Evolutionary conservation across 2,329 filamentous ascomycete genomes (phyloP).

Genomic region (Blastomyces parvus): DNA sequence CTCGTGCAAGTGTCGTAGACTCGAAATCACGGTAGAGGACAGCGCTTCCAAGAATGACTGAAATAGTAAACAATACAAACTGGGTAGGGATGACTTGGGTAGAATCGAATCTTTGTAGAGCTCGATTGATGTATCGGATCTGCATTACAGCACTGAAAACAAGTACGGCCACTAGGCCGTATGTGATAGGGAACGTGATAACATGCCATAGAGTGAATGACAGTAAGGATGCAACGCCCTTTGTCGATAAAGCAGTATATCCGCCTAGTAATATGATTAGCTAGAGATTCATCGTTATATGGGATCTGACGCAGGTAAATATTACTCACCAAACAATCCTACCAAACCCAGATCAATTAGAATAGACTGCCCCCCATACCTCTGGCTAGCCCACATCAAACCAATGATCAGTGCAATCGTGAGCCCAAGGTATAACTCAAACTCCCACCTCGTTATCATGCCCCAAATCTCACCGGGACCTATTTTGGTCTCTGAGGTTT

Average conservation of each 20-base stretch:
- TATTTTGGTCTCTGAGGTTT: constrained; percentile 78
- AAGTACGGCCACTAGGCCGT: constrained; percentile 69
- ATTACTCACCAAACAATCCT: constrained; percentile 69
- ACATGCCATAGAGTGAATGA: constrained; percentile 83
- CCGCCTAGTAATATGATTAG: constrained; percentile 49
- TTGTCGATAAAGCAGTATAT: constrained; percentile 94
- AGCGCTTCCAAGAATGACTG: constrained; percentile 88
- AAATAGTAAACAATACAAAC: constrained; percentile 92
- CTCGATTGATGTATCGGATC: constrained; percentile 89
- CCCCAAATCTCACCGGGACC: constrained; percentile 84
- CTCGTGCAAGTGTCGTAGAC: constrained; percentile 61
- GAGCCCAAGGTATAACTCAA: constrained; percentile 79
- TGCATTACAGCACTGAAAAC: constrained; percentile 86
- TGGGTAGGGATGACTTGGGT: constrained; percentile 97
- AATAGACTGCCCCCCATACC: constrained; percentile 76
- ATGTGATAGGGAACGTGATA: constrained; percentile 86
- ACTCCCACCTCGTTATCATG: constrained; percentile 77
- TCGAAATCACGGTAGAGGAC: constrained; percentile 93
- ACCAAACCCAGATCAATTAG: constrained; percentile 89
- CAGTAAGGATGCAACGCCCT: constrained; percentile 89
- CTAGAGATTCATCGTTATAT: constrained; percentile 12
- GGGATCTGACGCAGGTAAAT: constrained; percentile 2
- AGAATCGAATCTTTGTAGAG: constrained; percentile 85
- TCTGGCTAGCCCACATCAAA: constrained; percentile 73
- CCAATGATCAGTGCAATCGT: constrained; percentile 63